Base-by-base conservation (phyloP, 106 monocot species). In the Vanilla planifolia region DNA sequence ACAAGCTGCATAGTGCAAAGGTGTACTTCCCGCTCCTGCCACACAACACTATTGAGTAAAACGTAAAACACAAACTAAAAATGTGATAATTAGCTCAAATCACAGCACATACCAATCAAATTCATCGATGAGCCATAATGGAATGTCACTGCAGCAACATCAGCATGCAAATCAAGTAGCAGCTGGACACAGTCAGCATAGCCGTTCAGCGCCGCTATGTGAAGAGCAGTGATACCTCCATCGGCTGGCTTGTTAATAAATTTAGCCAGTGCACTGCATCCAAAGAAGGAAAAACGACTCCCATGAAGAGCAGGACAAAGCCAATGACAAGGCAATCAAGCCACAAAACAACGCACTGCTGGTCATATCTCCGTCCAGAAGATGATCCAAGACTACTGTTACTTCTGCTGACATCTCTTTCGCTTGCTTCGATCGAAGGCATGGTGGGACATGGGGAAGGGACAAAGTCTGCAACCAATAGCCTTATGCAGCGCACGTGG, bases 1-100 rank as follows among this genome's bases (percentile, higher is more conserved):
- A 66, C 84, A 91, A 55, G 87, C 96, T 40, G 91, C 91, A 91
- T 87, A 98, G 81, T 98, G 96, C 75, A 98, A 75, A 42, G 96
- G 96, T 57, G 87, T 98, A 65, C 96, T 91, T 56, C 91, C 91
- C 65, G 87, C 77, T 43, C 96, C 96, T 98, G 83, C 22, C 37
- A 28, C n/a, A n/a, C n/a, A n/a, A n/a, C n/a, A n/a, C n/a, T n/a
- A n/a, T n/a, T n/a, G n/a, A n/a, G n/a, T n/a, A n/a, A n/a, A n/a
- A n/a, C n/a, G n/a, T n/a, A n/a, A n/a, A n/a, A n/a, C n/a, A n/a
- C n/a, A n/a, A n/a, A n/a, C n/a, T n/a, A n/a, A n/a, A n/a, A n/a
- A n/a, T n/a, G n/a, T n/a, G n/a, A n/a, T n/a, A n/a, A n/a, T n/a
- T n/a, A n/a, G n/a, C n/a, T n/a, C n/a, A n/a, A n/a, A n/a, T n/a